A percentile compares a stretch with the other conserved stretches of the same genome.
Evolutionary conservation across 306 rosid species (phyloP).

Genomic region (Coriaria nepalensis): DNA sequence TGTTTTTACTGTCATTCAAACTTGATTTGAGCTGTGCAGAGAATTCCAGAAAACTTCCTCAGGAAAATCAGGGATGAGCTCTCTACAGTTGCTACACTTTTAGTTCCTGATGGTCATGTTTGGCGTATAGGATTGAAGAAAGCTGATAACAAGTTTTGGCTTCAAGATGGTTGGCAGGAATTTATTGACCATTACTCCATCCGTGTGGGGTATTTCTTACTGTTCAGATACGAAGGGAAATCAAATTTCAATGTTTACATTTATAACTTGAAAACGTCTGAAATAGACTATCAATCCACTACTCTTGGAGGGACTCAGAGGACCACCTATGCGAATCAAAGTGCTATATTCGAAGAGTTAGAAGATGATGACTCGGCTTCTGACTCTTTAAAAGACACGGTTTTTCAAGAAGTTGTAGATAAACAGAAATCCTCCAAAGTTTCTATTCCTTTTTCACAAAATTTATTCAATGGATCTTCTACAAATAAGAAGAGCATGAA

Average conservation of each 20-base stretch:
- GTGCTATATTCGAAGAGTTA: constrained; percentile 54
- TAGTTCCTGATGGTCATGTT: constrained; percentile 63
- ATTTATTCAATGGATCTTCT: constrained; percentile 21
- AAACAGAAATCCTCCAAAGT: no score
- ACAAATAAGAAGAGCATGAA: constrained; percentile 34
- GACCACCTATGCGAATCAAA: constrained; percentile 28
- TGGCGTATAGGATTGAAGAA: constrained; percentile 69
- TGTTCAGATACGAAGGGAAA: constrained; percentile 73
- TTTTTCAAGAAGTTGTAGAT: no score
- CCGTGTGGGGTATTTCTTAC: constrained; percentile 53
- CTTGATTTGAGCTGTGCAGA: constrained; percentile 42
- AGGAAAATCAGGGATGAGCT: constrained; percentile 53
- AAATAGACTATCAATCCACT: constrained; percentile 56
- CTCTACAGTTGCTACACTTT: constrained; percentile 43
- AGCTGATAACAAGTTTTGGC: constrained; percentile 55
- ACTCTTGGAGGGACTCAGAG: constrained; percentile 27
- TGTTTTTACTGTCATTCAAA: constrained; percentile 6
- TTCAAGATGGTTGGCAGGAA: constrained; percentile 73
- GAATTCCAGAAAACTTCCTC: constrained; percentile 67
- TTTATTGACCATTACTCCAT: constrained; percentile 58
- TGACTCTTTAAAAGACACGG: no score
- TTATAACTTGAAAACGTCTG: constrained; percentile 53
- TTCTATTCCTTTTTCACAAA: constrained; percentile 23
- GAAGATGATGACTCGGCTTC: constrained; percentile 56
- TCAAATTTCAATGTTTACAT: constrained; percentile 59